Percentiles rank a stretch among this genome's conserved stretches.
Conservation (phyloP, 495 filamentous ascomycete species). For the Aspergillus panamensis region DNA sequence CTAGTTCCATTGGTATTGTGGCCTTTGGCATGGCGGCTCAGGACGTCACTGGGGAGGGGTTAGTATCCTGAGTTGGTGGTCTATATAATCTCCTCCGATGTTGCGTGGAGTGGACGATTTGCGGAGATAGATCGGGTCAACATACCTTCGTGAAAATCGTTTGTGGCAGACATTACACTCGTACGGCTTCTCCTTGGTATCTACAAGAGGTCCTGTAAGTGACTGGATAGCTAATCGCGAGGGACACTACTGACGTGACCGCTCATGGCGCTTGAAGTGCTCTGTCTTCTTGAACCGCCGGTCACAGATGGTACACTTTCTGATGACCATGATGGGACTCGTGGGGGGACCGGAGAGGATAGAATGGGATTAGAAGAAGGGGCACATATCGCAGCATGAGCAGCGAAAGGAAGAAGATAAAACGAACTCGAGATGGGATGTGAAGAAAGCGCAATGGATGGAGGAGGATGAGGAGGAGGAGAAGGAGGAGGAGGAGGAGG, state of each 20-base stretch:
- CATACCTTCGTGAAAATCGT: constrained; percentile 51
- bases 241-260: constrained; percentile 45
- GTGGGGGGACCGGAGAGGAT: constrained; percentile 9
- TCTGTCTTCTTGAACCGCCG: constrained; percentile 53
- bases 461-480: constrained; percentile 1
- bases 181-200: constrained; percentile 54
- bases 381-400: constrained; percentile 6
- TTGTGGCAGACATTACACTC: constrained; percentile 52
- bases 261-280: constrained; percentile 53
- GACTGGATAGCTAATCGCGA: background rate
- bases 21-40: constrained; percentile 51
- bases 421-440: too few species aligned
- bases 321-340: constrained; percentile 42
- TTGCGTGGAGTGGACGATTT: background rate
- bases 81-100: background rate
- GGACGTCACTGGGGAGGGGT: constrained; percentile 41
- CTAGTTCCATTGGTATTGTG: constrained; percentile 38
- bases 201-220: constrained; percentile 23
- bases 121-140: background rate
- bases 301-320: constrained; percentile 51
- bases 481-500: background rate
- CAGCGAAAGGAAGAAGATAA: background rate
- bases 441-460: background rate
- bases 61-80: background rate
- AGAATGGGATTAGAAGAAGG: background rate